Evolutionary conservation across 305 asterid genomes (phyloP), one percentile per base, ranked within the genome.

Genomic region (Solanum hybrid): DNA sequence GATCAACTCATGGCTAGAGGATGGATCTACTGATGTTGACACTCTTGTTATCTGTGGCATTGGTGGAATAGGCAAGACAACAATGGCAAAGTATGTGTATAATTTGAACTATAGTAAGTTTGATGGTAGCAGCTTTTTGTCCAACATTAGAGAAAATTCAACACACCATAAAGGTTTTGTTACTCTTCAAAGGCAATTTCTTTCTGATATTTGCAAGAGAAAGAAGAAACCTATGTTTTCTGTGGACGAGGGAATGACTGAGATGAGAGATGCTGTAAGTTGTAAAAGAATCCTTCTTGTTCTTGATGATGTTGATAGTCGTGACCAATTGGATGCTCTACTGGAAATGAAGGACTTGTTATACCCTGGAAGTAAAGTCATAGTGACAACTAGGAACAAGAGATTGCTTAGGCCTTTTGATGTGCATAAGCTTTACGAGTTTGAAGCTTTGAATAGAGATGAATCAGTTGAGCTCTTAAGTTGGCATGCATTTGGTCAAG

Each of bases 391-490:
- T 46, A 85, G 91, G 73, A 75, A 89, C 46, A 60, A 76, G 64
- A 27, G 86, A 34, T 46, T 85, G 85, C 76, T 89, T 34, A 77
- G 87, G 73, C 86, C 86, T 73, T 29, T 73, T 89, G 91, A 89
- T 42, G 64, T 77, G 80, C 80, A 89, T 77, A 86, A 75, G 46
- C 26, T 86, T 38, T 79, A 89, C 16, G 89, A 64, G 38, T 22
- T 89, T 86, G 89, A 85, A 77, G 40, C 69, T 13, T 56, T 89
- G 86, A 79, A 75, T 35, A 72, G 81, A 38, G 56, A 56, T 26
- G 89, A 86, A 85, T 89, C 91, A 6, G n/a, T 86, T 46, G 86
- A 86, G 80, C 91, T 89, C 89, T 86, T 89, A 69, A 85, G 87
- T 60, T 85, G 90, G 90, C 79, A 81, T 81, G 90, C 90, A 26